A percentile compares a stretch with the other conserved stretches of the same genome.
Conservation (phyloP, 1,139 yeast genomes). For the Suhomyces bribrorum region DNA sequence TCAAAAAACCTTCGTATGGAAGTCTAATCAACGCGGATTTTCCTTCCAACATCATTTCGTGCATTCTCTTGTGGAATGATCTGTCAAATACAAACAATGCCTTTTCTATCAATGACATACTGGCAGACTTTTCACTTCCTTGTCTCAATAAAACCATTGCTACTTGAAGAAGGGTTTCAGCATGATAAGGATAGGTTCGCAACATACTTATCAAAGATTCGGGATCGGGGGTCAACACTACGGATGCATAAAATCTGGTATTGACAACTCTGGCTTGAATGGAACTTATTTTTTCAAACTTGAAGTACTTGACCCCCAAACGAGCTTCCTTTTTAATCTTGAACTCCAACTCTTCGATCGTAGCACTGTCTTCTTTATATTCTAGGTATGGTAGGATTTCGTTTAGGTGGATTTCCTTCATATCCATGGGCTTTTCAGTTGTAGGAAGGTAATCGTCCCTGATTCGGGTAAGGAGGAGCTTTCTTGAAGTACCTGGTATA, state of each 20-base stretch:
- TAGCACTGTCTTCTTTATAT: conserved; percentile 40
- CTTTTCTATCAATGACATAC: conserved; percentile 73
- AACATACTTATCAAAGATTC: conserved; percentile 60
- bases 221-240: conserved; percentile 71
- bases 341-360: conserved; percentile 30
- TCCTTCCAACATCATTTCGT: conserved; percentile 50
- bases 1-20: conserved; percentile 74
- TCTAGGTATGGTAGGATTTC: conserved; percentile 45
- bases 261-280: conserved; percentile 49
- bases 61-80: conserved; percentile 40
- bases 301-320: conserved; percentile 57
- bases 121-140: conserved; percentile 67
- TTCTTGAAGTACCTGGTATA: conserved; percentile 72
- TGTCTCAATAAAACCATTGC: conserved; percentile 75
- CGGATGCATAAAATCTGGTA: conserved; percentile 65
- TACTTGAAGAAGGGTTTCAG: conserved; percentile 76
- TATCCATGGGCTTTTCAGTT: conserved; percentile 57
- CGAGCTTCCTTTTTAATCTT: conserved; percentile 48
- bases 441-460: conserved; percentile 85
- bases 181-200: conserved; percentile 69
- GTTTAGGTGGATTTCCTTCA: conserved; percentile 53
- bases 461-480: conserved; percentile 66
- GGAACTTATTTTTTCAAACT: conserved; percentile 44
- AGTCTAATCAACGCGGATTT: conserved; percentile 63
- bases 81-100: conserved; percentile 81